A percentile compares a stretch with the other conserved stretches of the same genome.
These are phyloP conservation scores for Rhododendron vialii DNA, from an alignment of 148 eudicot species.

Conservation along the genomic window DNA sequence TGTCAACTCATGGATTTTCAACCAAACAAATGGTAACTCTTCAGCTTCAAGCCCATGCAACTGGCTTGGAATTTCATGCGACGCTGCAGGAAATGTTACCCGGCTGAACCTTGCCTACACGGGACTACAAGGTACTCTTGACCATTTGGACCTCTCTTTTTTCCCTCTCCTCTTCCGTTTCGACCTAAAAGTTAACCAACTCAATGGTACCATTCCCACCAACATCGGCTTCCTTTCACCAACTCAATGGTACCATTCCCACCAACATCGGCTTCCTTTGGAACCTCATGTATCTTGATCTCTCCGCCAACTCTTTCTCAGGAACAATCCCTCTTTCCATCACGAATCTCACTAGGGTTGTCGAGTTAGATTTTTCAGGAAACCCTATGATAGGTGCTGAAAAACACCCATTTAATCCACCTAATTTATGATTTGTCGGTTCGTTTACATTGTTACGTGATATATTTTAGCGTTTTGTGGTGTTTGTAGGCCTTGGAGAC, in stretches of 20 bases:
- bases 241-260: neutral
- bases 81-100: neutral
- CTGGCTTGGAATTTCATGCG: conserved; percentile 1
- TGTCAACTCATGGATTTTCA: conserved; percentile 1
- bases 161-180: conserved; percentile 3
- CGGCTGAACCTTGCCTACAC: neutral
- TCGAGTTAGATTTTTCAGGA: too few species aligned
- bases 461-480: too few species aligned
- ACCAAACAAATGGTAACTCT: neutral
- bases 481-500: too few species aligned
- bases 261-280: neutral
- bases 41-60: neutral
- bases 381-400: too few species aligned
- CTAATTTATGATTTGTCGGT: too few species aligned
- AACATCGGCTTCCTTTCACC: neutral
- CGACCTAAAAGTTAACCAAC: neutral
- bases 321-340: conserved; percentile 1
- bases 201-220: neutral
- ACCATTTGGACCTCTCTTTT: neutral
- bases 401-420: too few species aligned
- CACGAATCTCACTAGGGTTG: too few species aligned
- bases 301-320: neutral
- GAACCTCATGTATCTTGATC: neutral
- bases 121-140: neutral
- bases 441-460: too few species aligned